These are phyloP conservation scores for Blastobotrys raffinosifermentans DNA, from an alignment of 1,139 yeast species.

Conservation along the genomic window DNA sequence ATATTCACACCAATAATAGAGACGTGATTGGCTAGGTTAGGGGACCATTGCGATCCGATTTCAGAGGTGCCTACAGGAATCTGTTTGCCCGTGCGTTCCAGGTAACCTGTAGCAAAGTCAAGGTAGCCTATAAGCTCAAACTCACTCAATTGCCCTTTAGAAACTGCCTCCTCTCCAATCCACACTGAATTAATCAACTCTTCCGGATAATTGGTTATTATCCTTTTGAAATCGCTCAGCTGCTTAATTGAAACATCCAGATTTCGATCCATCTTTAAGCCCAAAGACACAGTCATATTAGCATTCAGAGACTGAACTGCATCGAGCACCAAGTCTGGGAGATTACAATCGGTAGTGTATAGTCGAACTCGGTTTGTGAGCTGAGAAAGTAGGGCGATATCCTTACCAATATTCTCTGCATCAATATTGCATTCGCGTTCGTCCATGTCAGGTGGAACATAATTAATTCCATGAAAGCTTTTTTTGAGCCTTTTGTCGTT, in stretches of 20 bases:
- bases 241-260: conserved; percentile 41
- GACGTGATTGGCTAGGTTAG: conserved; percentile 33
- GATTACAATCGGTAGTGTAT: conserved; percentile 61
- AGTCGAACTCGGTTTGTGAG: conserved; percentile 53
- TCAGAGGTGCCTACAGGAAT: conserved; percentile 55
- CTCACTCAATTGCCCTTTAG: conserved; percentile 44
- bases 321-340: conserved; percentile 46
- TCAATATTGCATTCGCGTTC: conserved; percentile 42
- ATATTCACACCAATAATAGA: conserved; percentile 61
- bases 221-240: conserved; percentile 34
- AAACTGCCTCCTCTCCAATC: conserved; percentile 61
- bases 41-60: conserved; percentile 41
- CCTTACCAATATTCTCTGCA: conserved; percentile 46
- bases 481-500: conserved; percentile 29
- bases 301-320: conserved; percentile 47
- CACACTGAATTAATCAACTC: conserved; percentile 45
- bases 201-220: conserved; percentile 44
- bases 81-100: conserved; percentile 28
- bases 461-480: conserved; percentile 53
- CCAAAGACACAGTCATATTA: conserved; percentile 54
- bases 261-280: conserved; percentile 55
- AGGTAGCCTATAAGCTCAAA: conserved; percentile 41
- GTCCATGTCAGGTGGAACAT: conserved; percentile 48
- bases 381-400: conserved; percentile 50
- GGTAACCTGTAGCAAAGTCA: conserved; percentile 37